Evolutionary conservation across 2,329 filamentous ascomycete genomes (phyloP), one percentile per base, ranked within the genome.

Genomic region (Didymellaceae sp.): DNA sequence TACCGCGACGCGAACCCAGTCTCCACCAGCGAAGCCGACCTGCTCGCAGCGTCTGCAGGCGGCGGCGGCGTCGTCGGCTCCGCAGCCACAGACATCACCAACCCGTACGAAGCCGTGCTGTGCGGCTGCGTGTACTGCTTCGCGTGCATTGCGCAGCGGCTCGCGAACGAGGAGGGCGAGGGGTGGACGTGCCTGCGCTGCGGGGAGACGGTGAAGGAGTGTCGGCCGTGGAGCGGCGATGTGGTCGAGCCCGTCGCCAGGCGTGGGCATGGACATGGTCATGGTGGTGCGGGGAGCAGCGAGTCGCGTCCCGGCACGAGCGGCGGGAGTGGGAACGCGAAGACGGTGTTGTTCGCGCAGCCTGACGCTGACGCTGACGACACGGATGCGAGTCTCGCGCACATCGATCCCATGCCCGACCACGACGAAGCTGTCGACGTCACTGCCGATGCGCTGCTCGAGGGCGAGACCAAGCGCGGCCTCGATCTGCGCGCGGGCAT

Each of bases 91-190:
- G 94, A 97, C 65, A 87, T 97, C 55, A 97, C 93, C 4, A 99
- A 97, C 70, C 92, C 94, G 0, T 99, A 99, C 71, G 91, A 96
- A 75, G 85, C 91, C 0, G 84, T 92, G 2, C 87, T 91, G 0
- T 99, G 94, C 65, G 89, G 89, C 0, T 96, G 92, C 72, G 81
- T 97, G 52, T 99, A 97, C 76, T 99, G 94, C 74, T 99, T 95
- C 69, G 90, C 96, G 14, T 99, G 94, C 67, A 75, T 97, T n/a
- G 91, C 92, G 3, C 90, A 91, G 50, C 85, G 90, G 52, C 81
- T 99, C 33, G 93, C 97, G 73, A 85, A 87, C 5, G 93, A 97
- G 74, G 93, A 97, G 70, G 94, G 93, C 24, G 91, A 97, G 67
- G 93, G 93, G 2, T 97, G 92, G 91, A 83, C 85, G 9, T 99